A percentile compares a stretch with the other conserved stretches of the same genome.
phyloP scores from a whole-genome alignment of 495 filamentous ascomycete genomes.

The Evansstolkia leycettana region DNA sequence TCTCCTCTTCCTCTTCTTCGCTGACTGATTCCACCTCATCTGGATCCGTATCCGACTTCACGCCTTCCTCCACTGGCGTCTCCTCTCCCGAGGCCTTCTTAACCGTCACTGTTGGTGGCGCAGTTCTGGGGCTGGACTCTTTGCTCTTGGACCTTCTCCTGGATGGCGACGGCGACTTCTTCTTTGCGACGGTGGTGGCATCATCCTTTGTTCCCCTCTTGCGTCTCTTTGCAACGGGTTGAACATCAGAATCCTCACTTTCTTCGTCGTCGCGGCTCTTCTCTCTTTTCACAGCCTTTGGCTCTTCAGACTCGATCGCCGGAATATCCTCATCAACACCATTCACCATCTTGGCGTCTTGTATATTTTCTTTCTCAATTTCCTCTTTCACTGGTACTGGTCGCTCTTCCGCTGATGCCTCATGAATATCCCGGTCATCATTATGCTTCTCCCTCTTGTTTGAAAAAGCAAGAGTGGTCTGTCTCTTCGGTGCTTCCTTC shows the following conservation, averaged over 20 bases:
- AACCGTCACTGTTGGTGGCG: conserved; percentile 12
- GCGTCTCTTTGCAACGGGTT: conserved; percentile 36
- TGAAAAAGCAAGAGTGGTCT: conserved; percentile 62
- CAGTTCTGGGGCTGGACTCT: conserved; percentile 6
- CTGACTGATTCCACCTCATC: conserved; percentile 37
- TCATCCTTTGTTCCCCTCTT: conserved; percentile 14
- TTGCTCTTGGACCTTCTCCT: conserved; percentile 12
- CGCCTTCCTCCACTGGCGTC: conserved; percentile 21
- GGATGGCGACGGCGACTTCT: conserved; percentile 12
- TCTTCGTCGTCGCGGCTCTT: conserved; percentile 26
- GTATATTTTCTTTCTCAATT: conserved; percentile 27
- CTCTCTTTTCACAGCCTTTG: conserved; percentile 29
- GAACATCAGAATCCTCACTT: conserved; percentile 37
- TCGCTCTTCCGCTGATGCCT: conserved; percentile 9
- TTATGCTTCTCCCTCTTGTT: conserved; percentile 19
- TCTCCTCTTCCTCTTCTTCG: conserved; percentile 57
- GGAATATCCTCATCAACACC: conserved; percentile 12
- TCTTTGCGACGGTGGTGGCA: conserved; percentile 9
- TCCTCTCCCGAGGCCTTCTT: conserved; percentile 27
- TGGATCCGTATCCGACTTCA: conserved; percentile 27
- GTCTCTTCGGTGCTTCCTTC: conserved; percentile 44
- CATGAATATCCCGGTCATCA: not conserved
- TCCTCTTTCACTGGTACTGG: conserved; percentile 5
- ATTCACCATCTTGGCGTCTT: conserved; percentile 21
- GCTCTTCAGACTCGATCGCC: conserved; percentile 13